A percentile compares a stretch with the other conserved stretches of the same genome.
These are phyloP conservation scores for Phytophthora brassicae DNA, from an alignment of 352 stramenopile genomes.

Conservation along the genomic window DNA sequence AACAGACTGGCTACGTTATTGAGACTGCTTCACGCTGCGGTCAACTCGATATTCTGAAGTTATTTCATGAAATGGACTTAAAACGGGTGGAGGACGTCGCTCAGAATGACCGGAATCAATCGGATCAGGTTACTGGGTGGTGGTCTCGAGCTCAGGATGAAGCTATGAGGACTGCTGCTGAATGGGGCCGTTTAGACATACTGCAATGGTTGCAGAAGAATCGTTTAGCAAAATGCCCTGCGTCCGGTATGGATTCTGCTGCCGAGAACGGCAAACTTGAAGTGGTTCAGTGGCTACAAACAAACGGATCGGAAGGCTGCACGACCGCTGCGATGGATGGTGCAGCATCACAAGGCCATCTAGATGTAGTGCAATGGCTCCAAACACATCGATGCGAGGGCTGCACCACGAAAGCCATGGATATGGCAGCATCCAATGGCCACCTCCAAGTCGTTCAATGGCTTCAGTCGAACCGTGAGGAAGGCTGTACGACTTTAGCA, in stretches of 20 bases:
- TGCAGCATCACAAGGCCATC: not conserved
- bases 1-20: not conserved
- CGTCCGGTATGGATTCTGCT: not conserved
- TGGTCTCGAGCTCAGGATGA: not conserved
- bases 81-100: not conserved
- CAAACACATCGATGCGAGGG: not conserved
- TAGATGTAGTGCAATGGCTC: slow-evolving; percentile 4
- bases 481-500: not conserved
- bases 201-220: not conserved
- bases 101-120: not conserved
- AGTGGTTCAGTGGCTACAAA: not conserved
- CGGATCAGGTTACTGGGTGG: not conserved
- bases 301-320: not conserved
- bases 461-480: not conserved
- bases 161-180: not conserved
- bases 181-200: not conserved
- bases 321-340: not conserved
- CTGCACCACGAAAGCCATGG: not conserved
- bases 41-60: not conserved
- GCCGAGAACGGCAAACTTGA: not conserved
- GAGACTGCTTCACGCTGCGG: not conserved
- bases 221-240: not conserved
- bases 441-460: not conserved
- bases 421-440: not conserved
- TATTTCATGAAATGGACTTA: not conserved